A percentile compares a stretch with the other conserved stretches of the same genome.
These are phyloP conservation scores for Saturnispora sanitii DNA, from an alignment of 805 yeast species.

Conservation along the genomic window DNA sequence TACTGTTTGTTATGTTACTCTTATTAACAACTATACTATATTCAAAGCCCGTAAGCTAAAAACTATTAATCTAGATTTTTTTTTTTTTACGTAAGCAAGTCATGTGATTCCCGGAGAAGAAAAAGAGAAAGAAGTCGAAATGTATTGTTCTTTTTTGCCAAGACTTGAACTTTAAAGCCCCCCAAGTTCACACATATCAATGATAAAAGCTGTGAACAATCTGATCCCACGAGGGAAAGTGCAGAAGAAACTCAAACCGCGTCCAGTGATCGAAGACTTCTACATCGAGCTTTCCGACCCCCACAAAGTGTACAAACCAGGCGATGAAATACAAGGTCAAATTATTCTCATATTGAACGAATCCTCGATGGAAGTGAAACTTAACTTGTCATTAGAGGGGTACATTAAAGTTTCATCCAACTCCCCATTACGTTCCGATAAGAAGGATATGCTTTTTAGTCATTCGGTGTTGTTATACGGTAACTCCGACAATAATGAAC, in stretches of 20 bases:
- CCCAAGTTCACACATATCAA: no score
- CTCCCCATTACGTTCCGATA: slow-evolving; percentile 39
- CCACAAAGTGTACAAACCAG: slow-evolving; percentile 70
- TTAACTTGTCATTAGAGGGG: slow-evolving; percentile 48
- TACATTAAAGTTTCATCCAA: slow-evolving; percentile 46
- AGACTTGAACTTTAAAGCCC: slow-evolving; percentile 1
- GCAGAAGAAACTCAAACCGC: slow-evolving; percentile 14
- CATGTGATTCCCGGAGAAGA: background rate
- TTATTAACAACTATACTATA: no score
- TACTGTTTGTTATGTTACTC: no score
- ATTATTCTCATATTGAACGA: slow-evolving; percentile 46
- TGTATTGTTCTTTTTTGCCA: slow-evolving; percentile 6
- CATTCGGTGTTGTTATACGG: slow-evolving; percentile 56
- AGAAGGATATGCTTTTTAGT: slow-evolving; percentile 43
- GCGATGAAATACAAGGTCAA: slow-evolving; percentile 62
- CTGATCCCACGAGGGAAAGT: slow-evolving; percentile 27
- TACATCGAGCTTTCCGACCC: slow-evolving; percentile 65
- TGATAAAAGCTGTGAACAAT: slow-evolving; percentile 45
- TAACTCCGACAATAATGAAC: slow-evolving; percentile 17
- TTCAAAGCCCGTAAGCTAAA: no score
- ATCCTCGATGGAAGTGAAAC: slow-evolving; percentile 43
- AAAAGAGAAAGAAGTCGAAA: background rate
- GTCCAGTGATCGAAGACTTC: slow-evolving; percentile 43
- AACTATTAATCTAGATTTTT: no score
- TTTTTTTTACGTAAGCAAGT: background rate